Evolutionary conservation across 345 rosid genomes (phyloP), one percentile per base, ranked within the genome.

Genomic region (Salix exigua): DNA sequence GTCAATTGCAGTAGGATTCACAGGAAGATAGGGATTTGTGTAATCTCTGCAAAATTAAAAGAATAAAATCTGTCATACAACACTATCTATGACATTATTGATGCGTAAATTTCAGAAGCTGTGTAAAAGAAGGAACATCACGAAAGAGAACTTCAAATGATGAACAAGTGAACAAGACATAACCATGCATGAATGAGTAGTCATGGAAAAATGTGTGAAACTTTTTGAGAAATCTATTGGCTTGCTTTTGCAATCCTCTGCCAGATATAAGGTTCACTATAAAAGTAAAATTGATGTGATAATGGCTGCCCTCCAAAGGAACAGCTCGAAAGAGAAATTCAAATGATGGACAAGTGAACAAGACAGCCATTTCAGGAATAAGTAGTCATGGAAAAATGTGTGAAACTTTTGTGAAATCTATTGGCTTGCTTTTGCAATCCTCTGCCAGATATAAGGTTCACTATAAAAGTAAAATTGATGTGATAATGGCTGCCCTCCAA

Each of bases 1-100:
- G 14, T 93, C 98, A 78, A 93, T 89, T 53, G 99, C 97, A 35
- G 94, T 92, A 73, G 96, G 93, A 85, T 96, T 96, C 78, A 96
- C 99, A 76, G 98, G 99, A 78, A 96, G 96, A 80, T 91, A 91
- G 21, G 99, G 97, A 80, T 93, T 96, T 79, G 98, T 96, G 80
- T 92, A 96, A 81, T 96, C 98, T 85, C 99, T 93, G 88, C 76
- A 88, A 40, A 50, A 70, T 74, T 42, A 58, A 23, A 60, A 48
- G 70, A 78, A 75, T 48, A 73, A 77, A 74, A 67, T 11, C 55
- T 31, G 80, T 31, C 50, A 35, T 44, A 73, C 53, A 68, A 65
- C 16, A 9, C 9, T 21, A 19, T 14, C 31, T 28, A 46, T 48
- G 12, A 10, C 44, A 40, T 10, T 67, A 30, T 5, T 17, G 66